These are phyloP conservation scores for Tuber brumale DNA, from an alignment of 495 filamentous ascomycete species.

Conservation along the genomic window DNA sequence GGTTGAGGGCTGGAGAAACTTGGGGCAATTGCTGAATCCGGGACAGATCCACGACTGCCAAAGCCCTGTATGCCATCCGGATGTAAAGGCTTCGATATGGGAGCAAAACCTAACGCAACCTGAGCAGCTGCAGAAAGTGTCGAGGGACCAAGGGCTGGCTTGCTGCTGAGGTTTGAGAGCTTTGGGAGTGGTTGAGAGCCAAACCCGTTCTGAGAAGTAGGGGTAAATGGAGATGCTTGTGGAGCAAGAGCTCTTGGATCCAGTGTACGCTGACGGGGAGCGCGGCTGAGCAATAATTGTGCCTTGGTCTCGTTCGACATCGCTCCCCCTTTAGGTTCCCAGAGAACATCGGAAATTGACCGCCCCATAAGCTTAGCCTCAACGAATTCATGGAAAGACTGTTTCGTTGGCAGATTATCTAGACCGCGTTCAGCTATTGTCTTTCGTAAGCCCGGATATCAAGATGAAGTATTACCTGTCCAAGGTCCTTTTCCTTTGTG, in stretches of 20 bases:
- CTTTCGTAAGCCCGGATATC: not conserved
- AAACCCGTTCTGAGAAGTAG: not conserved
- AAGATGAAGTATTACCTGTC: not conserved
- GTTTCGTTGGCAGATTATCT: slow-evolving; percentile 12
- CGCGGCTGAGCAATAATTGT: not conserved
- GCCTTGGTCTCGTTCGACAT: slow-evolving; percentile 2
- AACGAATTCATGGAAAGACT: slow-evolving; percentile 30
- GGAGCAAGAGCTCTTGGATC: not conserved
- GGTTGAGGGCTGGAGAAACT: not conserved
- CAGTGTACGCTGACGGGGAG: not conserved
- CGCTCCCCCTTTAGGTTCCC: slow-evolving; percentile 9
- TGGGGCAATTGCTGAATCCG: not conserved
- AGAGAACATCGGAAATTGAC: slow-evolving; percentile 35
- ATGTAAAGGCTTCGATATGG: not conserved
- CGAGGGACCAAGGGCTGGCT: not conserved
- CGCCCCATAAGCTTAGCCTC: slow-evolving; percentile 26
- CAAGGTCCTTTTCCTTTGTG: not conserved
- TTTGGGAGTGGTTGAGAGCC: not conserved
- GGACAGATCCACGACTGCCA: not conserved
- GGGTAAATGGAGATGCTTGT: not conserved
- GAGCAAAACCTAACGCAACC: not conserved
- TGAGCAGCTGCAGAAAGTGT: not conserved
- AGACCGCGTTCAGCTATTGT: not conserved
- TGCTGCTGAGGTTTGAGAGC: not conserved
- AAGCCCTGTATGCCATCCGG: not conserved